Base-by-base conservation (phyloP, 495 filamentous ascomycete species). In the Articulospora tetracladia region DNA sequence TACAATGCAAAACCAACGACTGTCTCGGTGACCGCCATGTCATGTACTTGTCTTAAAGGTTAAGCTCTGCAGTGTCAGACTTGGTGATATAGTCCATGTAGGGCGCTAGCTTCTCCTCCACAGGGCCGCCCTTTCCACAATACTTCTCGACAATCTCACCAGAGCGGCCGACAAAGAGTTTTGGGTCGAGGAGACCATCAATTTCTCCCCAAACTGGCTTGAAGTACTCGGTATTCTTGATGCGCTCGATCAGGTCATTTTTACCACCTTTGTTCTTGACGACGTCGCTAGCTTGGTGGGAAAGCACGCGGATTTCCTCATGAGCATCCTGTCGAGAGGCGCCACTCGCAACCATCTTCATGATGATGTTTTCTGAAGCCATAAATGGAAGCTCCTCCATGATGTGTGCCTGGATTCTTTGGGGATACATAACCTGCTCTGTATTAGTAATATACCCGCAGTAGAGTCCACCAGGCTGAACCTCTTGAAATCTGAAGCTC, bases 321-420 rank as follows among this genome's bases (percentile, higher is more conserved):
- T 98, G 95, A 2, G 94, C 88, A 24, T 97, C 89, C 70, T 98
- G 94, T 53, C 95, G 80, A 41, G 85, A 90, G 15, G 11, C 50
- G 7, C 63, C 63, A 8, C 19, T 28, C 10, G 58, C 19, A 17
- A 65, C 63, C 26, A 65, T 34, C 41, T 55, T 61, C 63, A 65
- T 65, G 48, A 65, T 91, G 67, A 97, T 88, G 73, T 87, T 79
- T 71, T 86, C 90, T 63, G 90, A 93, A 4, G 86, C 84, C 89
- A 94, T 93, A 77, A 95, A 95, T 13, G 92, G 93, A 32, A 97
- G 83, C 73, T 96, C 92, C 50, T 89, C 83, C 49, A 85, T 79
- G 46, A 96, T 76, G 55, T 76, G 83, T 34, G 77, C 75, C 52
- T 78, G 75, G 73, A 97, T 95, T 55, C 90, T 79, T 44, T 83